Evolutionary conservation across 768 basidiomycete genomes (phyloP).

Genomic region (Myochromella boudieri): DNA sequence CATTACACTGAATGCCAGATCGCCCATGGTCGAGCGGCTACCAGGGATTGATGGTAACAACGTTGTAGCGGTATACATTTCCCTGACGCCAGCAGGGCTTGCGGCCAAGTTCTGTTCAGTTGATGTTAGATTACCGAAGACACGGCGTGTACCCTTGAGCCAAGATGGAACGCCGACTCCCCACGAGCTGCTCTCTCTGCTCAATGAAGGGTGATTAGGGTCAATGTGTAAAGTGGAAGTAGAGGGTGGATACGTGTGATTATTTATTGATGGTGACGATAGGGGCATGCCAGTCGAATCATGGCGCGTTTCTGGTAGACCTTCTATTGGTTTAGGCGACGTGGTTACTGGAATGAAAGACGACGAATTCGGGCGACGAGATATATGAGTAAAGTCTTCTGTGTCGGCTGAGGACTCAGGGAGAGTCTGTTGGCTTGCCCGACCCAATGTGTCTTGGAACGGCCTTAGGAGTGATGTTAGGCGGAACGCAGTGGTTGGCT

Average conservation of each 20-base stretch:
- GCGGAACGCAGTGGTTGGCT: conserved; percentile 52
- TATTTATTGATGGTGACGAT: conserved; percentile 27
- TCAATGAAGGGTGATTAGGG: conserved; percentile 47
- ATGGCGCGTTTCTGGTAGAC: conserved; percentile 10
- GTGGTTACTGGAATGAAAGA: conserved; percentile 64
- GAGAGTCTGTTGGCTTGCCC: conserved; percentile 20
- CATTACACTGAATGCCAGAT: conserved; percentile 79
- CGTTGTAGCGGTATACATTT: conserved; percentile 55
- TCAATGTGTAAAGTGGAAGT: conserved; percentile 46
- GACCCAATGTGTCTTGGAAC: conserved; percentile 52
- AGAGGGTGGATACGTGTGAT: conserved; percentile 83
- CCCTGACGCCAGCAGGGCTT: conserved; percentile 45
- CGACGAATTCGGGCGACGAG: conserved; percentile 49
- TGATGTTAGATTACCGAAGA: conserved; percentile 31
- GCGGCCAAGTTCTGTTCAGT: conserved; percentile 26
- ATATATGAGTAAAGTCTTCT: conserved; percentile 76
- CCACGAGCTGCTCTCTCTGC: conserved; percentile 57
- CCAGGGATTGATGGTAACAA: conserved; percentile 25
- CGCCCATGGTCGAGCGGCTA: conserved; percentile 43
- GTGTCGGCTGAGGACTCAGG: conserved; percentile 34
- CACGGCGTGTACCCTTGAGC: conserved; percentile 53
- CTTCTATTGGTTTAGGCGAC: conserved; percentile 30
- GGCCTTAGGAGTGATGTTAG: conserved; percentile 67
- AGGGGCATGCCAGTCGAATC: conserved; percentile 15
- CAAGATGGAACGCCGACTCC: conserved; percentile 70